Evolutionary conservation across 2,329 filamentous ascomycete genomes (phyloP), one percentile per base, ranked within the genome.

Genomic region (Didymella glomerata): DNA sequence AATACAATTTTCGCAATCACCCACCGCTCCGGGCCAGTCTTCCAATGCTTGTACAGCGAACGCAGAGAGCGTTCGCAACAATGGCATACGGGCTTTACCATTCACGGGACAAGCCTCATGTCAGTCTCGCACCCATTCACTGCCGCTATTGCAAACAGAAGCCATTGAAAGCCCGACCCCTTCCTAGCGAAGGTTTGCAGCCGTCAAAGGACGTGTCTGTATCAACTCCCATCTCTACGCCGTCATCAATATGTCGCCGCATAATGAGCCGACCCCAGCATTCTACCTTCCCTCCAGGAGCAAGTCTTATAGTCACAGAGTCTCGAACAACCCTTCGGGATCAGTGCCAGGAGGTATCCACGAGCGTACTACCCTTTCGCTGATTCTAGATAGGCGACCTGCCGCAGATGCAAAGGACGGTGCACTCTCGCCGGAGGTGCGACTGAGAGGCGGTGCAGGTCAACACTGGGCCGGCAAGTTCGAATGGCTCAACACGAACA

Each of bases 81-180:
- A 14, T 30, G 20, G 25, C 32, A 25, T 30, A 13, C 16, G 18
- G 5, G 3, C 2, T 8, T 42, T 25, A 7, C 16, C n/a, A 20
- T 3, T n/a, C 13, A 36, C 45, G 9, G 34, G 1, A 10, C 54
- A 28, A 34, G 32, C 28, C 25, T 16, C 22, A 22, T 2, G 8
- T 25, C 41, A 27, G 40, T 14, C 18, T 42, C 32, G 48, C 48
- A 47, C 25, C 11, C 32, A 55, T 57, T 57, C 54, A 57, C 54
- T 13, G 24, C 16, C 5, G 14, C n/a, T 14, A 20, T 32, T 8
- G 18, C 34, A 40, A 51, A 57, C 42, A 9, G 16, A 8, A 32
- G n/a, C 14, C 22, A 4, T 47, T 34, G 16, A 41, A 51, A 38
- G 30, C 16, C 18, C 30, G 30, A 11, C 13, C 30, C 9, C 30